Evolutionary conservation across 805 yeast genomes (phyloP).

Genomic region (Schizosaccharomyces lindneri): DNA sequence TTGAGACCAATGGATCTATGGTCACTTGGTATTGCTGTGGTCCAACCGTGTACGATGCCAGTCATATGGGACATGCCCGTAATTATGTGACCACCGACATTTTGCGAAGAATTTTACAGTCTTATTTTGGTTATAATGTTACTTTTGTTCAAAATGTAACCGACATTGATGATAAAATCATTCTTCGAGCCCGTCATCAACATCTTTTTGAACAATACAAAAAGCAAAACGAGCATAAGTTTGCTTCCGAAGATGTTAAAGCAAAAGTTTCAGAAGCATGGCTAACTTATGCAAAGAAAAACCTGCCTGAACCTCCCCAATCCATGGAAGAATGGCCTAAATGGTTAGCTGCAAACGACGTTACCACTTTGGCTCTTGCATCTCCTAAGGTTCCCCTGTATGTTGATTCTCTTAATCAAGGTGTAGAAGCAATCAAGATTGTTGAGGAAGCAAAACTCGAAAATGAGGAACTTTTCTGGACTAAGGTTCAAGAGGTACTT

Average conservation of each 20-base stretch:
- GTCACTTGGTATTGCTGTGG: slow-evolving; percentile 96
- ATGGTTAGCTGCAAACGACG: slow-evolving; percentile 31
- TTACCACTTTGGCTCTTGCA: slow-evolving; percentile 23
- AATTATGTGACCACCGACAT: slow-evolving; percentile 88
- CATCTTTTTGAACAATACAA: slow-evolving; percentile 42
- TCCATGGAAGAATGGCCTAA: slow-evolving; percentile 14
- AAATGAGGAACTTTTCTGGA: slow-evolving; percentile 18
- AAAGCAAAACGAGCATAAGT: slow-evolving; percentile 7
- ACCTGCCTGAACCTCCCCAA: slow-evolving; percentile 18
- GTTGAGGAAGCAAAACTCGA: background rate
- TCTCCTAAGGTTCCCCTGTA: slow-evolving; percentile 82
- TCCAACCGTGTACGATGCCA: slow-evolving; percentile 87
- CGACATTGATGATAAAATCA: slow-evolving; percentile 95
- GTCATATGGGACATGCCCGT: slow-evolving; percentile 96
- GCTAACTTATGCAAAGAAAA: slow-evolving; percentile 24
- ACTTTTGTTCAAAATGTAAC: slow-evolving; percentile 88
- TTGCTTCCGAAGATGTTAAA: slow-evolving; percentile 14
- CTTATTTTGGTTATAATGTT: slow-evolving; percentile 76
- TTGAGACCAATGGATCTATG: slow-evolving; percentile 38
- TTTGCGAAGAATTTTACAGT: slow-evolving; percentile 65
- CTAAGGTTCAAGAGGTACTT: slow-evolving; percentile 43
- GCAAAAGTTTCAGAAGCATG: slow-evolving; percentile 22
- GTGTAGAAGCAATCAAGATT: slow-evolving; percentile 7
- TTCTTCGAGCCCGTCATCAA: slow-evolving; percentile 77
- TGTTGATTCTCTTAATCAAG: slow-evolving; percentile 24